A percentile compares a stretch with the other conserved stretches of the same genome.
Evolutionary conservation across 257 asterid species (phyloP).

Genomic region (Gentiana dahurica): DNA sequence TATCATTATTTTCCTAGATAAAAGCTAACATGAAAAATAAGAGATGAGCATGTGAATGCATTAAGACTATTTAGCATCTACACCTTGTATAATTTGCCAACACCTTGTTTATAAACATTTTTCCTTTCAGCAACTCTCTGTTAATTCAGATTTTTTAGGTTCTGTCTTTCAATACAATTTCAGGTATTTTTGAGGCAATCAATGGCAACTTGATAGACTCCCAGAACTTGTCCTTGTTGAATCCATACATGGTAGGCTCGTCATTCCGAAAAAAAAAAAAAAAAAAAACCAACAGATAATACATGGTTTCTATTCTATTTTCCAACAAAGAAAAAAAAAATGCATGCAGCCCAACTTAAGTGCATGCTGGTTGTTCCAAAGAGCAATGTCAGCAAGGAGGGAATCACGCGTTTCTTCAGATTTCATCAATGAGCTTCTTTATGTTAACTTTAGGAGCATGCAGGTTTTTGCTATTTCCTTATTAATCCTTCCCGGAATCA

Average conservation of each 20-base stretch:
- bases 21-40: too few relatives aligned
- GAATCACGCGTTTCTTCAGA: slow-evolving; percentile 55
- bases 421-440: slow-evolving; percentile 75
- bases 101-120: too few relatives aligned
- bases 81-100: too few relatives aligned
- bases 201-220: slow-evolving; percentile 55
- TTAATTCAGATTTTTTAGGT: too few relatives aligned
- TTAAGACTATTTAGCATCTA: too few relatives aligned
- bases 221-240: slow-evolving; percentile 64
- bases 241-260: slow-evolving; percentile 74
- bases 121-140: too few relatives aligned
- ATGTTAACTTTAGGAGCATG: slow-evolving; percentile 81
- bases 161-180: slow-evolving; percentile 14
- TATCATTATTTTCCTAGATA: too few relatives aligned
- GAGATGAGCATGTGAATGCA: too few relatives aligned
- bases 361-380: slow-evolving; percentile 91
- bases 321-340: slow-evolving; percentile 2
- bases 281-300: neutral
- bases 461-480: slow-evolving; percentile 35
- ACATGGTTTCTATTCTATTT: slow-evolving; percentile 2
- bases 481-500: neutral
- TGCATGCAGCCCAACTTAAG: slow-evolving; percentile 77
- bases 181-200: slow-evolving; percentile 79
- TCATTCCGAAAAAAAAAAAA: neutral
- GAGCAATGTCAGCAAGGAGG: slow-evolving; percentile 91